Percentiles rank a stretch among this genome's conserved stretches.
phyloP scores from a whole-genome alignment of 768 basidiomycete genomes.

The Tylopilus rubrobrunneus region DNA sequence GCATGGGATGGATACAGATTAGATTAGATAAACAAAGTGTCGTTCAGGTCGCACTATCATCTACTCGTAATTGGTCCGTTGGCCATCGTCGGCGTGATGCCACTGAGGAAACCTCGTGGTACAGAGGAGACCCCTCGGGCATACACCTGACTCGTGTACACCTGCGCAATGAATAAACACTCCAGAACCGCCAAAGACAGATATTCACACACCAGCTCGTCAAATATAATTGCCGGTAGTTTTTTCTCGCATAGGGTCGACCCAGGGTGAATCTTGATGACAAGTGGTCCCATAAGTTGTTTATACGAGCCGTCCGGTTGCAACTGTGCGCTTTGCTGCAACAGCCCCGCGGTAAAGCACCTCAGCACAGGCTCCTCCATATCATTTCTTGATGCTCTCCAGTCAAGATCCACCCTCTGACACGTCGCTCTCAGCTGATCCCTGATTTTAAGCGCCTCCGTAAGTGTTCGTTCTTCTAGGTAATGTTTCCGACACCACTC shows the following conservation, averaged over 20 bases:
- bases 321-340: conserved; percentile 79
- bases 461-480: conserved; percentile 76
- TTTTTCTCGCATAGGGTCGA: conserved; percentile 81
- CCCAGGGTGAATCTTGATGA: conserved; percentile 89
- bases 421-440: conserved; percentile 74
- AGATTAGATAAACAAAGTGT: conserved; percentile 8
- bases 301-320: conserved; percentile 88
- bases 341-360: conserved; percentile 72
- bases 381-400: conserved; percentile 53
- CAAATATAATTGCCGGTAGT: conserved; percentile 83
- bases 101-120: conserved; percentile 49
- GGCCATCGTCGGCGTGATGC: conserved; percentile 12
- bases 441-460: conserved; percentile 74
- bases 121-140: conserved; percentile 89
- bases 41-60: conserved; percentile 7
- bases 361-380: conserved; percentile 65
- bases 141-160: conserved; percentile 81
- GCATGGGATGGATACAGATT: conserved; percentile 1
- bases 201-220: conserved; percentile 72
- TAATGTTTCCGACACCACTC: conserved; percentile 87
- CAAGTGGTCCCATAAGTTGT: conserved; percentile 68
- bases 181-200: not conserved
- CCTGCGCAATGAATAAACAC: conserved; percentile 37
- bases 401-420: conserved; percentile 56
- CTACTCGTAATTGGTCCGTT: conserved; percentile 11